Base-by-base conservation (phyloP, 805 yeast species). In the Komagataella populi region DNA sequence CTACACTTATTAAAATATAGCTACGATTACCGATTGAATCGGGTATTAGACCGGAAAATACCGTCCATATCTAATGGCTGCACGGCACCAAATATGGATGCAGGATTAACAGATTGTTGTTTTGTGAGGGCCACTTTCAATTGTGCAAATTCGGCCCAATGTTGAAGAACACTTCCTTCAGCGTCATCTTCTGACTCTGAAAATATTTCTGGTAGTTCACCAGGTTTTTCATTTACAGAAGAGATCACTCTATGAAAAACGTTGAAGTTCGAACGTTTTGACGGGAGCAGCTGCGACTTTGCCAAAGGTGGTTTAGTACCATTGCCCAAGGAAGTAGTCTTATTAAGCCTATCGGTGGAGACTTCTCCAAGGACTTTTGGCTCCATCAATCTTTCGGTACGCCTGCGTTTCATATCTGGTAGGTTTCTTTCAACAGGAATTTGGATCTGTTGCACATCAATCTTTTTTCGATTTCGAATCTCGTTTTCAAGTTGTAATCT, bases 61-160 rank as follows among this genome's bases (percentile, higher is more conserved):
- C 81, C 87, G 50, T 80, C 87, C 68, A 83, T 79, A 50, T 80
- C 76, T 53, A 85, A 67, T 2, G 81, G 81, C 0, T 85, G 84
- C 36, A 84, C 76, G 6, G 85, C 83, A 0, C 95, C 96, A 67
- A 88, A 87, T 1, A 87, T 76, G 17, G 71, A 62, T 54, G 73
- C 79, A 0, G 93, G 90, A 59, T 87, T 83, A 54, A 83, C 67
- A 49, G 54, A 63, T 59, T 80, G 83, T 53, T 73, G 76, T 20
- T 64, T 59, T 22, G 65, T 55, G 44, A 81, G 64, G 43, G 72
- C 67, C 30, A 69, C 67, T 46, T 72, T 70, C 50, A 81, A 62
- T 53, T 73, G 76, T 4, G 85, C 83, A 1, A 84, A 73, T 52
- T 72, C 69, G 2, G 86, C 87, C 87, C 87, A 82, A 46, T 74